phyloP scores from a whole-genome alignment of 140 eudicot genomes.

The Cichorium intybus region DNA sequence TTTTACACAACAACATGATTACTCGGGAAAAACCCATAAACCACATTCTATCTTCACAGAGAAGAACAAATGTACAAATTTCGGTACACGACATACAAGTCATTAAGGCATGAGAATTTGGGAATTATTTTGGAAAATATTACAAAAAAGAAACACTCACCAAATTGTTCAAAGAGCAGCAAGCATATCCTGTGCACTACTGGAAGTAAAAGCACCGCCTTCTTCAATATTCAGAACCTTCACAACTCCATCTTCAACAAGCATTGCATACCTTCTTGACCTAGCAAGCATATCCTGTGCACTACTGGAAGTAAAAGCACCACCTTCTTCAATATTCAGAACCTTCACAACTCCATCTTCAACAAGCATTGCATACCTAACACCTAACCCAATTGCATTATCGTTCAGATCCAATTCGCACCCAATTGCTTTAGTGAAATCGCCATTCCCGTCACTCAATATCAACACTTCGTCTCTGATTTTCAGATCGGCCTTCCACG shows the following conservation, averaged over 20 bases:
- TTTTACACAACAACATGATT: no score
- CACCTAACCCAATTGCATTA: constrained; percentile 80
- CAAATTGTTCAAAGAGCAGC: constrained; percentile 42
- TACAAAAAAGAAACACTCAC: no score
- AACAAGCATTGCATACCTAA: constrained; percentile 79
- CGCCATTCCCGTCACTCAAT: constrained; percentile 82
- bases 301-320: constrained; percentile 78
- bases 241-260: constrained; percentile 87
- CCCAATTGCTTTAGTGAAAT: constrained; percentile 79
- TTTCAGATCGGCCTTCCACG: constrained; percentile 63
- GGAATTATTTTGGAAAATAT: not conserved
- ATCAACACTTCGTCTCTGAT: constrained; percentile 62
- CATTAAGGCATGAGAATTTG: not conserved
- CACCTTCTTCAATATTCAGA: constrained; percentile 84
- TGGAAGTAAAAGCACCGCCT: constrained; percentile 80
- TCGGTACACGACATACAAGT: not conserved
- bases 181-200: constrained; percentile 86
- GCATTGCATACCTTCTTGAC: constrained; percentile 84
- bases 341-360: constrained; percentile 92
- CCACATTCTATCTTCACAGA: no score
- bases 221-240: constrained; percentile 81
- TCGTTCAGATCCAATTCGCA: constrained; percentile 78
- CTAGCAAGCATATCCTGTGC: constrained; percentile 83
- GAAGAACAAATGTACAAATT: not conserved
- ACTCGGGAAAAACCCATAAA: no score